phyloP scores from a whole-genome alignment of 148 eudicot genomes.

The Vaccinium vitisidaea region DNA sequence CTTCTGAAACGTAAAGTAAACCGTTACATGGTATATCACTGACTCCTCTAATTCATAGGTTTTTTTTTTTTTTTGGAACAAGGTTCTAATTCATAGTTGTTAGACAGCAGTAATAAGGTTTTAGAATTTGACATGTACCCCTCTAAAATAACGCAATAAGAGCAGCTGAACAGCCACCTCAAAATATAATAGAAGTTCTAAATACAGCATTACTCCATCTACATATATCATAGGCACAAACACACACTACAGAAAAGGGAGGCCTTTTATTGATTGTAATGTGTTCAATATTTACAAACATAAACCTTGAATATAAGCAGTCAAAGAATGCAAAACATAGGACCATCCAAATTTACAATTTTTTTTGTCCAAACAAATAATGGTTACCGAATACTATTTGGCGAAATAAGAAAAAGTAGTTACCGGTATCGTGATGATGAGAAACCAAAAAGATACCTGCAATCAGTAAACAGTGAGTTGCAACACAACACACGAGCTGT shows the following conservation, averaged over 20 bases:
- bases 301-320: not conserved
- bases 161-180: not conserved
- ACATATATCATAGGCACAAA: not conserved
- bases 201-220: not conserved
- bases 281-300: not conserved
- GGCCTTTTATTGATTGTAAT: not conserved
- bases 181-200: not conserved
- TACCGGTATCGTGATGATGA: not conserved
- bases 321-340: not conserved
- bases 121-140: not conserved
- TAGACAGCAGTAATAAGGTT: not conserved
- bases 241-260: not conserved
- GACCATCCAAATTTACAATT: not conserved
- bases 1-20: not conserved
- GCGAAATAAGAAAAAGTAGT: not conserved
- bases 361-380: not conserved
- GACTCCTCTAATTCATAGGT: not conserved
- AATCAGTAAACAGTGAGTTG: not conserved
- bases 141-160: not conserved
- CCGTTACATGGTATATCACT: not conserved
- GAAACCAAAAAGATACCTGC: constrained; percentile 10
- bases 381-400: not conserved
- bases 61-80: no score
- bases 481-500: not conserved
- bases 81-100: not conserved